phyloP scores from a whole-genome alignment of 163 green algal species.

The Scenedesmus sp. region DNA sequence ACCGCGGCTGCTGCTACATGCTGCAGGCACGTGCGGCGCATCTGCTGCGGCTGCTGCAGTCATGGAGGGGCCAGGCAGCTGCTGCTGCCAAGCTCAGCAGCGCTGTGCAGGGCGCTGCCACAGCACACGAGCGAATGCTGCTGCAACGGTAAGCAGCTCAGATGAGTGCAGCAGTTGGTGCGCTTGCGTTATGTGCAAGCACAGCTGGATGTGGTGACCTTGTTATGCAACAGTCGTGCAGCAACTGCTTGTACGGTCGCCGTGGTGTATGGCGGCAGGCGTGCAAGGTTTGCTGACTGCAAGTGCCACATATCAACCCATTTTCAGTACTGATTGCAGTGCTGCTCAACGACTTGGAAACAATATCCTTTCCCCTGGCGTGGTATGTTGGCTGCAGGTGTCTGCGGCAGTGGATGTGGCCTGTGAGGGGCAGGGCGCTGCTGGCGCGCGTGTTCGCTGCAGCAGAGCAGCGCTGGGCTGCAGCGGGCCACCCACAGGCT shows the following conservation, averaged over 20 bases:
- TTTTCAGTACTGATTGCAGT: no score
- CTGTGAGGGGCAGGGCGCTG: slow-evolving; percentile 6
- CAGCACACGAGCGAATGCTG: slow-evolving; percentile 3
- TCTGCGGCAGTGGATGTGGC: slow-evolving; percentile 21
- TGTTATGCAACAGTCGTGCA: no score
- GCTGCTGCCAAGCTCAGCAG: background rate
- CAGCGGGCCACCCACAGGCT: background rate
- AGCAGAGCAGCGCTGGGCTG: slow-evolving; percentile 1
- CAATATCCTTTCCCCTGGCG: no score
- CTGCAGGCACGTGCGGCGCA: background rate
- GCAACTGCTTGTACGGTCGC: no score
- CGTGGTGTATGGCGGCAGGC: no score
- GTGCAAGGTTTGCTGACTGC: no score
- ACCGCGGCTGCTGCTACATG: background rate
- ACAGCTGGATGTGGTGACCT: no score
- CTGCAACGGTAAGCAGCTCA: background rate
- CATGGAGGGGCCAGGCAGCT: slow-evolving; percentile 6
- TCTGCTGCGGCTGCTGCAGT: background rate
- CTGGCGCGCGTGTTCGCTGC: slow-evolving; percentile 7
- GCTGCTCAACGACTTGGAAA: no score
- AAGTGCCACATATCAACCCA: no score
- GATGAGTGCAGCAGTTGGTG: no score
- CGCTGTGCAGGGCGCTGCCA: background rate
- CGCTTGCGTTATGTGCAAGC: no score
- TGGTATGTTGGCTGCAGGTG: background rate